Evolutionary conservation across 305 asterid genomes (phyloP).

Genomic region (Fraxinus ornus): DNA sequence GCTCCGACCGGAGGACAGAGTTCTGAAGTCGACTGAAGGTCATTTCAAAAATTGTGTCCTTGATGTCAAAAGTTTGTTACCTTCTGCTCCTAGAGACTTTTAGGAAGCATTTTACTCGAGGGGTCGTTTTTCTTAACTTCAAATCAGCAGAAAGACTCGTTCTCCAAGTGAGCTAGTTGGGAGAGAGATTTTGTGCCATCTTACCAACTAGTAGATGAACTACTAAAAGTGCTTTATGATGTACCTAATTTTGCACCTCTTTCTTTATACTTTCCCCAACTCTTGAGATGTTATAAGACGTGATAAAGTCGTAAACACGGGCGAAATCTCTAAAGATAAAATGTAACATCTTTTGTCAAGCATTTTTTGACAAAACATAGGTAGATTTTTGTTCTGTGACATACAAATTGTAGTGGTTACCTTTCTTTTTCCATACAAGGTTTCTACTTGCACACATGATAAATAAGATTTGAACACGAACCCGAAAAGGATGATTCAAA

Average conservation of each 20-base stretch:
- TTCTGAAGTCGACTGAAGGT: slow-evolving; percentile 61
- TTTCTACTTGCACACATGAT: background rate
- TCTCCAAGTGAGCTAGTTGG: background rate
- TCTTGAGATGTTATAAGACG: background rate
- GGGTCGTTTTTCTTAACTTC: background rate
- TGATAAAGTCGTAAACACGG: background rate
- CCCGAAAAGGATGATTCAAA: background rate
- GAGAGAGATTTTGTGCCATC: background rate
- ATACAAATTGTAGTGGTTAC: background rate
- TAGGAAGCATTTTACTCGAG: background rate
- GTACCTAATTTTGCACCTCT: too few species aligned
- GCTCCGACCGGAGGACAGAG: slow-evolving; percentile 61
- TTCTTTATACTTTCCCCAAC: background rate
- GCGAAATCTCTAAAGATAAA: background rate
- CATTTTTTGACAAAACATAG: background rate
- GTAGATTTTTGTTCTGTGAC: background rate
- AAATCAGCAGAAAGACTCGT: background rate
- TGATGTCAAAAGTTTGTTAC: slow-evolving; percentile 52
- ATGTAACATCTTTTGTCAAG: background rate
- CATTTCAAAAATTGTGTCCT: slow-evolving; percentile 76
- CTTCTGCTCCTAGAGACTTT: slow-evolving; percentile 41
- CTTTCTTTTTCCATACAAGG: background rate
- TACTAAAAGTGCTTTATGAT: too few species aligned
- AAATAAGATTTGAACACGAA: background rate
- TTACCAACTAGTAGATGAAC: too few species aligned